Evolutionary conservation across 768 basidiomycete genomes (phyloP).

Genomic region (Russula virescens): DNA sequence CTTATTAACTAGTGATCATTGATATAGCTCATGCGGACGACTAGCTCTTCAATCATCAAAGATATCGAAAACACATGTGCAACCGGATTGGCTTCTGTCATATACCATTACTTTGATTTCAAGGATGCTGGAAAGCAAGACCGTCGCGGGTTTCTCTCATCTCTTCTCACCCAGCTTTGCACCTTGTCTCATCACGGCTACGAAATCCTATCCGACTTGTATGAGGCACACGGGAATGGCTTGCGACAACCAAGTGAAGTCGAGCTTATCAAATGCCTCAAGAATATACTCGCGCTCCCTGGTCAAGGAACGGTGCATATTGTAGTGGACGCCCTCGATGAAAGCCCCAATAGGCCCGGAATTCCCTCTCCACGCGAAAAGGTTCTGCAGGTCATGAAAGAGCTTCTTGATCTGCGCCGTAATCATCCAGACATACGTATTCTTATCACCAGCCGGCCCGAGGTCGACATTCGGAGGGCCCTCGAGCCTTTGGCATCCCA

Average conservation of each 20-base stretch:
- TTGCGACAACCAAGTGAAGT: slow-evolving; percentile 4
- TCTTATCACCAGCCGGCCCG: not conserved
- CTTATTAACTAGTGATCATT: not conserved
- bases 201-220: not conserved
- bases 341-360: not conserved
- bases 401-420: not conserved
- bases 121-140: slow-evolving; percentile 1
- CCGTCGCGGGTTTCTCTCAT: not conserved
- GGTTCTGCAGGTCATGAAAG: not conserved
- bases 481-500: not conserved
- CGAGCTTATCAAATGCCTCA: not conserved
- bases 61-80: not conserved
- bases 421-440: not conserved
- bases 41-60: slow-evolving; percentile 2
- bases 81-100: not conserved
- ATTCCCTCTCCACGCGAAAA: not conserved
- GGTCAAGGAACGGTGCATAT: not conserved
- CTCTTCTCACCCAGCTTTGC: slow-evolving; percentile 2
- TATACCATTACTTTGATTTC: slow-evolving; percentile 4
- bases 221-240: not conserved
- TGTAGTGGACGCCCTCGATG: not conserved
- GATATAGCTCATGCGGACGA: not conserved
- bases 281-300: not conserved
- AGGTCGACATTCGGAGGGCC: not conserved
- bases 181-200: not conserved